phyloP scores from a whole-genome alignment of 208 protist genomes.

The Trichomonas gallinae region DNA sequence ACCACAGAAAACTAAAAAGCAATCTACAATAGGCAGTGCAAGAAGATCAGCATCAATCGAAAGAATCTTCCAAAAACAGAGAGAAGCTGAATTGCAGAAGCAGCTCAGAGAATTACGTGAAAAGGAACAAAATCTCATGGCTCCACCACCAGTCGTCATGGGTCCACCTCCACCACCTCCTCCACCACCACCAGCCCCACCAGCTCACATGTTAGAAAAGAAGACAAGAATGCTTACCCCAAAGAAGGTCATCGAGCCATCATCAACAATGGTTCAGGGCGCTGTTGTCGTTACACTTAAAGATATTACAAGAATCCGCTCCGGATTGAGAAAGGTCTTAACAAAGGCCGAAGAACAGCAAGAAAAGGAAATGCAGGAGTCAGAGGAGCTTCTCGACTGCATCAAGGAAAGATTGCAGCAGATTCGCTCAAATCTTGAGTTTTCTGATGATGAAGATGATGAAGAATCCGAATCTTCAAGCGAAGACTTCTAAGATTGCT shows the following conservation, averaged over 20 bases:
- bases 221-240: not conserved
- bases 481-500: not conserved
- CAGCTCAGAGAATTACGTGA: not conserved
- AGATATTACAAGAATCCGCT: not conserved
- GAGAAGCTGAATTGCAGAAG: not conserved
- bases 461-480: not conserved
- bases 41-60: not conserved
- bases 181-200: not conserved
- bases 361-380: too few species aligned
- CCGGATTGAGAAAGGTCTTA: not conserved
- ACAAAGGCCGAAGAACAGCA: not conserved
- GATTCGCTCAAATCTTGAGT: not conserved
- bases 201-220: not conserved
- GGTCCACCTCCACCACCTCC: not conserved
- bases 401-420: not conserved
- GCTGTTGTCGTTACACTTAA: not conserved
- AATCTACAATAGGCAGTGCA: not conserved
- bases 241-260: not conserved
- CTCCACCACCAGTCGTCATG: not conserved
- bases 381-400: not conserved
- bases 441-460: not conserved
- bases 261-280: not conserved
- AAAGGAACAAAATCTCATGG: not conserved
- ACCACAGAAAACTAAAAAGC: not conserved
- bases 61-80: not conserved